A percentile compares a stretch with the other conserved stretches of the same genome.
phyloP scores from a whole-genome alignment of 2,329 filamentous ascomycete genomes.

The Xylaria digitata region DNA sequence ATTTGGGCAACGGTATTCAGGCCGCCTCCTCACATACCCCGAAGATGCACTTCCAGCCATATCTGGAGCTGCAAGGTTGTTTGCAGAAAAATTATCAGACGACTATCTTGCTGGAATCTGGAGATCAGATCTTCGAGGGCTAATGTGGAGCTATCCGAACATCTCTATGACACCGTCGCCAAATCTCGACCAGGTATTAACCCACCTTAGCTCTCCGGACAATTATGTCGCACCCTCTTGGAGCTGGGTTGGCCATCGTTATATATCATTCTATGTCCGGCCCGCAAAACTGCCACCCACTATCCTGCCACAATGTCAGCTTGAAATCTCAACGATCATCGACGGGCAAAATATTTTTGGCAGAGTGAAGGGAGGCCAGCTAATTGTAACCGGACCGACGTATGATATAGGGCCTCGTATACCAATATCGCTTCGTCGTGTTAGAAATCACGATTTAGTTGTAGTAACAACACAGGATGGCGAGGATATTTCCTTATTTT shows the following conservation, averaged over 20 bases:
- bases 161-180: background rate
- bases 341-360: conserved; percentile 9
- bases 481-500: conserved; percentile 8
- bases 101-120: conserved; percentile 20
- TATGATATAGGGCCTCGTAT: conserved; percentile 12
- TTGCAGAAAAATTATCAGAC: conserved; percentile 10
- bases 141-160: conserved; percentile 11
- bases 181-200: conserved; percentile 1
- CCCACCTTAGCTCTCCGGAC: background rate
- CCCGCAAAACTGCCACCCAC: background rate
- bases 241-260: conserved; percentile 15
- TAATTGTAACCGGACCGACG: conserved; percentile 1
- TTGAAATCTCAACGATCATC: conserved; percentile 13
- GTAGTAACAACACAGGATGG: background rate
- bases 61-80: conserved; percentile 14
- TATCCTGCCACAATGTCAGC: conserved; percentile 2
- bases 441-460: background rate
- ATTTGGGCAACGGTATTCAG: conserved; percentile 6
- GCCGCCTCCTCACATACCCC: conserved; percentile 4
- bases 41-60: conserved; percentile 17
- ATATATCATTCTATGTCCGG: conserved; percentile 6
- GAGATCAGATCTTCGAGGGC: conserved; percentile 9
- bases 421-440: conserved; percentile 1
- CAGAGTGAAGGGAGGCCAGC: conserved; percentile 14
- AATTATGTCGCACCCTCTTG: conserved; percentile 14